Evolutionary conservation across 345 rosid species (phyloP).

Genomic region (Murraya paniculata): DNA sequence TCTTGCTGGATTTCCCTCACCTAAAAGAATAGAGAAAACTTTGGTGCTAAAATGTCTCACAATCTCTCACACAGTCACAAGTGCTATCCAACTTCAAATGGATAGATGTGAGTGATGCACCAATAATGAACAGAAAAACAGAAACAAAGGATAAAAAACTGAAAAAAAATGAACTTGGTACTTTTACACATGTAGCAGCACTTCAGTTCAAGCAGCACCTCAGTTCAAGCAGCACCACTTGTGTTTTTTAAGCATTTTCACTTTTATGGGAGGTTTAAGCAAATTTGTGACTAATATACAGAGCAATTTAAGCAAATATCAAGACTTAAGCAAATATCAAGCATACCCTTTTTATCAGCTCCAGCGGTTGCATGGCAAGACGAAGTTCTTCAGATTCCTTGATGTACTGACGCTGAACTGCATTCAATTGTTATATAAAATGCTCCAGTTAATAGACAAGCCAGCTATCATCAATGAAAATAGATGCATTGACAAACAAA

Average conservation of each 20-base stretch:
- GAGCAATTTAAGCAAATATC: neutral
- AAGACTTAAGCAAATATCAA: no score
- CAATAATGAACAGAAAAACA: neutral
- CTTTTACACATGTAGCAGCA: no score
- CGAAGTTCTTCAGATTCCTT: slow-evolving; percentile 84
- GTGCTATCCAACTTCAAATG: neutral
- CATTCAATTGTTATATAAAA: slow-evolving; percentile 15
- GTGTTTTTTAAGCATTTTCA: neutral
- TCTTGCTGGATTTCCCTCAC: slow-evolving; percentile 87
- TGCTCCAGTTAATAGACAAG: neutral
- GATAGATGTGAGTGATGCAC: neutral
- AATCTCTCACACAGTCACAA: neutral
- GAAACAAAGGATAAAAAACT: neutral
- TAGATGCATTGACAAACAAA: neutral
- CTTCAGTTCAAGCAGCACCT: no score
- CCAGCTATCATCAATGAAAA: neutral
- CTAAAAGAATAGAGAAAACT: slow-evolving; percentile 31
- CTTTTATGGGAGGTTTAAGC: neutral
- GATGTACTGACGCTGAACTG: slow-evolving; percentile 56
- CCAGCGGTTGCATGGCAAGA: slow-evolving; percentile 79
- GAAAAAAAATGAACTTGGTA: no score
- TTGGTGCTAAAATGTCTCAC: neutral
- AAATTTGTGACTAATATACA: neutral
- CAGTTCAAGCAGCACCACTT: no score
- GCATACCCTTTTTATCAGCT: slow-evolving; percentile 74